A percentile compares a stretch with the other conserved stretches of the same genome.
These are phyloP conservation scores for Forsythia suspensa DNA, from an alignment of 257 asterid species.

Conservation along the genomic window DNA sequence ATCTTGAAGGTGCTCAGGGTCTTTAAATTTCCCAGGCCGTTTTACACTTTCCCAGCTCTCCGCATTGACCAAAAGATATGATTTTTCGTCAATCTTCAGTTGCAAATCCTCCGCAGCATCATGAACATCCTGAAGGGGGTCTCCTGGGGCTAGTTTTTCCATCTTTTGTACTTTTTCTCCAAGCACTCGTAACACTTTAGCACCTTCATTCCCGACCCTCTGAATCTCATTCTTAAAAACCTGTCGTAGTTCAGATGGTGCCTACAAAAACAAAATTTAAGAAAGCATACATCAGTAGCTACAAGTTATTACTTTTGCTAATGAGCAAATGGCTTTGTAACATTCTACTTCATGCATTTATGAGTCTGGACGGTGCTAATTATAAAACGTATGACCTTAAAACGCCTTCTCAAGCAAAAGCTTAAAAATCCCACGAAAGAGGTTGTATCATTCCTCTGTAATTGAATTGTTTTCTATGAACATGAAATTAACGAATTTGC, in stretches of 20 bases:
- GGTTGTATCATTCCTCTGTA: neutral
- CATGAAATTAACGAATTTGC: neutral
- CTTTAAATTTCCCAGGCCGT: constrained; percentile 52
- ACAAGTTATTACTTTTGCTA: neutral
- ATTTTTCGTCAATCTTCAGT: constrained; percentile 75
- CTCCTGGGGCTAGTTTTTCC: constrained; percentile 71
- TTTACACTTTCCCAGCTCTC: constrained; percentile 71
- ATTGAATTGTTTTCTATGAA: neutral
- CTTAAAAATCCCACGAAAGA: too few species aligned
- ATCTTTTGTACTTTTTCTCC: constrained; percentile 90
- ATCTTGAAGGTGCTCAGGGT: constrained; percentile 62
- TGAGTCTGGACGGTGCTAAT: neutral
- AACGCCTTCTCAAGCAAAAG: neutral
- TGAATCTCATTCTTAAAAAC: constrained; percentile 64
- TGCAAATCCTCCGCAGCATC: constrained; percentile 92
- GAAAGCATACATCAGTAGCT: neutral
- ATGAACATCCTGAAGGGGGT: constrained; percentile 70
- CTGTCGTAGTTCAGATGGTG: constrained; percentile 71
- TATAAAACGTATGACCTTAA: neutral
- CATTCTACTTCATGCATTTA: neutral
- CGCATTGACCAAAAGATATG: constrained; percentile 82
- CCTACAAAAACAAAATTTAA: constrained; percentile 41
- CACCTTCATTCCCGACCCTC: constrained; percentile 84
- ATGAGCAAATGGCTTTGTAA: neutral
- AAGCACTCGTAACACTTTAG: constrained; percentile 64